phyloP scores from a whole-genome alignment of 352 stramenopile species.

The Thalassiosira delicatula region DNA sequence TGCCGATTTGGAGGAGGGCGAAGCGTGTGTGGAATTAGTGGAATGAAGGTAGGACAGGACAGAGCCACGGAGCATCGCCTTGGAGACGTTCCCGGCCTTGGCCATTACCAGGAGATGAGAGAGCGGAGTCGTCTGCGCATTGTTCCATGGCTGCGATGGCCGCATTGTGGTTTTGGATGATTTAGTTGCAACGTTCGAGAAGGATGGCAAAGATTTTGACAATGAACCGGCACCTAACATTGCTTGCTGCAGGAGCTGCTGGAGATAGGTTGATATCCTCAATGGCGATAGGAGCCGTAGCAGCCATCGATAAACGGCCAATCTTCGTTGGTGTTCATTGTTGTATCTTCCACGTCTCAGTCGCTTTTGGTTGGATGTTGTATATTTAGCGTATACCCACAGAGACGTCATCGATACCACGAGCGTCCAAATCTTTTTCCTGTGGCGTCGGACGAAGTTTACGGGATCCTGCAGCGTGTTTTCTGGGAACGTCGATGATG shows the following conservation, averaged over 20 bases:
- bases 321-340: neutral
- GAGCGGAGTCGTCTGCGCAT: constrained; percentile 32
- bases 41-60: constrained; percentile 47
- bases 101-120: constrained; percentile 48
- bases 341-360: constrained; percentile 1
- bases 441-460: too few relatives aligned
- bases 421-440: too few relatives aligned
- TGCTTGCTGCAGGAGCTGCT: too few relatives aligned
- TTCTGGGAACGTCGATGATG: too few relatives aligned
- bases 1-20: constrained; percentile 1
- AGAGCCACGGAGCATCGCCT: constrained; percentile 53
- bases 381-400: constrained; percentile 26
- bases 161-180: neutral
- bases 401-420: constrained; percentile 13
- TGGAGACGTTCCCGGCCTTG: constrained; percentile 40
- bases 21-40: neutral
- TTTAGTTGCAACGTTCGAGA: neutral
- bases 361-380: constrained; percentile 1
- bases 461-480: too few relatives aligned
- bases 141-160: constrained; percentile 14
- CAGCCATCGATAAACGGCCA: constrained; percentile 9
- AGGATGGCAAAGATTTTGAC: neutral
- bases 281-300: constrained; percentile 17
- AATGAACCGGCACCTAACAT: neutral
- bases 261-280: neutral